These are phyloP conservation scores for Hydnum rufescens DNA, from an alignment of 768 basidiomycete genomes.

Conservation along the genomic window DNA sequence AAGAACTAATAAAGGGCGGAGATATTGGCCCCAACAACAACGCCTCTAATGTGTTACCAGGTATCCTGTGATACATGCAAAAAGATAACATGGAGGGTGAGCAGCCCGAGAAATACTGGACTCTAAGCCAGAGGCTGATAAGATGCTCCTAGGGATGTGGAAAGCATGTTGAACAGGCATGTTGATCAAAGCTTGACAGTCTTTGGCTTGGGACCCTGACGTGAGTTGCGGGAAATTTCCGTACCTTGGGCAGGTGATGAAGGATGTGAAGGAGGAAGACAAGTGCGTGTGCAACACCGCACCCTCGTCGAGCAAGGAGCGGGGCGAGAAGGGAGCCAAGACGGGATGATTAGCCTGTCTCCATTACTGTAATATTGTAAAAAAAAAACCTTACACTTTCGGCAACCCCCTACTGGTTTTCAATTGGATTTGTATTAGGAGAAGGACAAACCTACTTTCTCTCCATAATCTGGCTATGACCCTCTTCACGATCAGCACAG, in stretches of 20 bases:
- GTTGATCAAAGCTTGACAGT: conserved; percentile 6
- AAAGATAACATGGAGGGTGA: conserved; percentile 54
- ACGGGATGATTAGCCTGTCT: background rate
- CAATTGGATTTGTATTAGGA: no score
- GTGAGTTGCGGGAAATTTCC: no score
- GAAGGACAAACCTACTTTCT: no score
- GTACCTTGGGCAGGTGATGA: conserved; percentile 26
- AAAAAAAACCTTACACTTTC: no score
- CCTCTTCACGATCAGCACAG: no score
- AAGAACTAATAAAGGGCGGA: no score
- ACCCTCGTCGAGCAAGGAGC: background rate
- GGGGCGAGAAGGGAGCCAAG: background rate
- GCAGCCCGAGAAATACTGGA: conserved; percentile 16
- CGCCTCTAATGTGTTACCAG: conserved; percentile 24
- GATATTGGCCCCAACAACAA: no score
- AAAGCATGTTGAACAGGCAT: conserved; percentile 34
- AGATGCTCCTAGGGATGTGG: conserved; percentile 75
- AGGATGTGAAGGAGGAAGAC: conserved; percentile 29
- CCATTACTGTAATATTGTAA: background rate
- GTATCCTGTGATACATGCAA: conserved; percentile 41
- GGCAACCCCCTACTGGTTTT: no score
- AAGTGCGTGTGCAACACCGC: conserved; percentile 25
- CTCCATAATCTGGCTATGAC: no score
- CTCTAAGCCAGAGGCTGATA: no score
- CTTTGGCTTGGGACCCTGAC: conserved; percentile 11